Evolutionary conservation across 768 basidiomycete genomes (phyloP).

Genomic region (Rhizopogon rudus): DNA sequence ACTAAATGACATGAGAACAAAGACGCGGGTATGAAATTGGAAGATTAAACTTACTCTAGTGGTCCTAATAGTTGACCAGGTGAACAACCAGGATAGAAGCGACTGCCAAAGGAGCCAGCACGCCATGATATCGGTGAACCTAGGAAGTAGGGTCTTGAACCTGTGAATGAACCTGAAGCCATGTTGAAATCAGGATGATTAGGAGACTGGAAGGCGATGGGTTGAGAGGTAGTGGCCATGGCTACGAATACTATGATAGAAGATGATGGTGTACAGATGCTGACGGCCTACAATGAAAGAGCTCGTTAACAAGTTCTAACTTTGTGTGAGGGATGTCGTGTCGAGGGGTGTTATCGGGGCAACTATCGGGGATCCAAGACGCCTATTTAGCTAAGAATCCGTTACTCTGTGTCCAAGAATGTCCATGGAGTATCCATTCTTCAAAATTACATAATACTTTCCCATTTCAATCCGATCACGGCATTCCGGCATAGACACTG

Average conservation of each 20-base stretch:
- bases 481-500: conserved; percentile 17
- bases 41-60: conserved; percentile 50
- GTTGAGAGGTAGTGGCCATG: conserved; percentile 37
- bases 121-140: conserved; percentile 74
- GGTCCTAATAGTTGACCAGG: conserved; percentile 58
- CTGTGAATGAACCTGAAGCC: conserved; percentile 46
- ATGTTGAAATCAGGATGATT: conserved; percentile 27
- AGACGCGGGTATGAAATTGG: background rate
- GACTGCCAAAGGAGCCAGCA: conserved; percentile 57
- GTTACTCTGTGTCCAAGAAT: conserved; percentile 10
- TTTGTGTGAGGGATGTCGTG: too few species aligned
- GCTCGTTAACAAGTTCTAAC: background rate
- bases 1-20: conserved; percentile 18
- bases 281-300: background rate
- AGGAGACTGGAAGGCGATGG: conserved; percentile 35
- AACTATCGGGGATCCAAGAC: conserved; percentile 1
- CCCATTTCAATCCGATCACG: conserved; percentile 26
- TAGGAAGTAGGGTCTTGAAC: conserved; percentile 59
- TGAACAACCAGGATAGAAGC: conserved; percentile 59
- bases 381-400: too few species aligned
- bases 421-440: conserved; percentile 7
- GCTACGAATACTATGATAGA: background rate
- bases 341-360: conserved; percentile 1
- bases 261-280: conserved; percentile 4
- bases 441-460: conserved; percentile 20